phyloP scores from a whole-genome alignment of 345 rosid genomes.

The Turnera subulata region DNA sequence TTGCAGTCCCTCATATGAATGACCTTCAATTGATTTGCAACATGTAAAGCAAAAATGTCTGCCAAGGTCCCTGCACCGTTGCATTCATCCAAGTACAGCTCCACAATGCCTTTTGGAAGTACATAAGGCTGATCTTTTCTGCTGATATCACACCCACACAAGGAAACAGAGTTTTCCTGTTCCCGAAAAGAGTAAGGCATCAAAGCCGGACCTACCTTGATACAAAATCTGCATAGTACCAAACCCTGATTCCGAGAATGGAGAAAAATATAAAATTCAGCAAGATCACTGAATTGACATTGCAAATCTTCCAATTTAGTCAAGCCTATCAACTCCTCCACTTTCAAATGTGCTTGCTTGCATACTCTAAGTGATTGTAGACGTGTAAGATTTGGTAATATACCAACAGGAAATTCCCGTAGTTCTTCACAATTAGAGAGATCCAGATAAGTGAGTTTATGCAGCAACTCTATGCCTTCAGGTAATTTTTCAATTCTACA shows the following conservation, averaged over 20 bases:
- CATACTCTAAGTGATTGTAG: not conserved
- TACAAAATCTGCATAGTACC: not conserved
- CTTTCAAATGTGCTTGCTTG: not conserved
- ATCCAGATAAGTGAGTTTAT: constrained; percentile 18
- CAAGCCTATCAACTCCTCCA: not conserved
- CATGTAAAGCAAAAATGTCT: not conserved
- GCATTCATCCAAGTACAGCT: not conserved
- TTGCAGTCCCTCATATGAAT: not conserved
- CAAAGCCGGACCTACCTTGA: not conserved
- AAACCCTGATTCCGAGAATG: no score
- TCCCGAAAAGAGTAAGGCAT: not conserved
- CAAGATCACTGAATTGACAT: not conserved
- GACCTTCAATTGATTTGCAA: not conserved
- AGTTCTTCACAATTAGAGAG: not conserved
- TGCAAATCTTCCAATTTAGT: not conserved
- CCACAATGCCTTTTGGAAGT: not conserved
- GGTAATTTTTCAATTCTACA: constrained; percentile 9
- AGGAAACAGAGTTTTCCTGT: not conserved
- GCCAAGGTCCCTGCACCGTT: not conserved
- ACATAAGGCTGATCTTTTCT: not conserved
- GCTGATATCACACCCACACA: not conserved
- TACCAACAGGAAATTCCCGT: not conserved
- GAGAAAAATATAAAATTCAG: not conserved
- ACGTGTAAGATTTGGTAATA: not conserved
- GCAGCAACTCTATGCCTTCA: constrained; percentile 15